These are phyloP conservation scores for Anaeromyces robustus DNA, from an alignment of 192 early-diverging fungal genomes.

Conservation along the genomic window DNA sequence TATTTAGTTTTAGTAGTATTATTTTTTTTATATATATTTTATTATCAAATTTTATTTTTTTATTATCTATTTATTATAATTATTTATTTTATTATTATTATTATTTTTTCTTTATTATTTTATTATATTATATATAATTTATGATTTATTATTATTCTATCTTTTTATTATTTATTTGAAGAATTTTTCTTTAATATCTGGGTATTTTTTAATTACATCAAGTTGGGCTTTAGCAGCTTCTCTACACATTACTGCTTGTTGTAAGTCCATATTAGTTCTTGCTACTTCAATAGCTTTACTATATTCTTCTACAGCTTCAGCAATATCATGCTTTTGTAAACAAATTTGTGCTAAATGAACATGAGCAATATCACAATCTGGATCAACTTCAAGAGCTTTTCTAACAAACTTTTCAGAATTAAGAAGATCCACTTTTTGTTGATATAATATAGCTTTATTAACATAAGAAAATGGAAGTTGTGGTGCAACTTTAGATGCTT, in stretches of 20 bases:
- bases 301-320: constrained; percentile 68
- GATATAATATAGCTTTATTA: constrained; percentile 63
- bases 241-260: not conserved
- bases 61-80: no score
- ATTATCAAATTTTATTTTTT: no score
- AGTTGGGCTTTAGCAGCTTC: not conserved
- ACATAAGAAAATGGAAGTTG: constrained; percentile 91
- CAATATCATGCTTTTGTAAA: constrained; percentile 54
- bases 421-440: constrained; percentile 63
- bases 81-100: no score
- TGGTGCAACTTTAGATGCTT: constrained; percentile 65
- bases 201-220: not conserved
- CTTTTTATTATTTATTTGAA: no score
- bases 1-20: no score
- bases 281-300: constrained; percentile 28
- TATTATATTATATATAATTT: no score
- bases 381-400: constrained; percentile 74
- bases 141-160: no score
- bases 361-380: constrained; percentile 91
- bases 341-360: constrained; percentile 53
- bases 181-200: not conserved
- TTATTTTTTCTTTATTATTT: no score
- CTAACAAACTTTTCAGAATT: constrained; percentile 60
- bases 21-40: no score
- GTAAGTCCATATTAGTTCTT: not conserved